phyloP scores from a whole-genome alignment of 1,139 yeast genomes.

The Nakaseomyces nivariensis region DNA sequence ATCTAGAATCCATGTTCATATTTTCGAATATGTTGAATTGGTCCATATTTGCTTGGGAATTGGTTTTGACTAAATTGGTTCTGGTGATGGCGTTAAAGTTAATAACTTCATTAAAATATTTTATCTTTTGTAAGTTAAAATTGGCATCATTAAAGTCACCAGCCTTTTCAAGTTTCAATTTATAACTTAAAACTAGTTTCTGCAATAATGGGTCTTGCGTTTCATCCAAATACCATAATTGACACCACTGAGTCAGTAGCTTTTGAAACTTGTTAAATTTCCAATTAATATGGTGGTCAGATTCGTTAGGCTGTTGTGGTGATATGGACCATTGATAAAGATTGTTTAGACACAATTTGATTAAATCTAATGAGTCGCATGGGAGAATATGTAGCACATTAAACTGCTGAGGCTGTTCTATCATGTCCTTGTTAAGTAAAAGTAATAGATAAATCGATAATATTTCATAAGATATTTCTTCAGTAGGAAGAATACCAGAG shows the following conservation, averaged over 20 bases:
- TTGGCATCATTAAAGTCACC: constrained; percentile 1
- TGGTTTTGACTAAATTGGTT: constrained; percentile 9
- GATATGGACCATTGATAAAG: constrained; percentile 14
- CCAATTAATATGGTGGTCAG: constrained; percentile 14
- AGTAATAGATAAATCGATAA: constrained; percentile 23
- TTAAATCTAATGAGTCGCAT: constrained; percentile 19
- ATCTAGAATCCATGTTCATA: constrained; percentile 2
- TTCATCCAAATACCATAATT: constrained; percentile 18
- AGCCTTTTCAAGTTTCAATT: constrained; percentile 4
- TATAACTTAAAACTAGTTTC: constrained; percentile 10
- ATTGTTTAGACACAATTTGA: constrained; percentile 18
- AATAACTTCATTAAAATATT: background rate
- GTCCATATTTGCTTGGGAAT: constrained; percentile 21
- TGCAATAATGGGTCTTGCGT: constrained; percentile 8
- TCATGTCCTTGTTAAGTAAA: constrained; percentile 11
- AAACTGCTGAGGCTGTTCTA: constrained; percentile 20
- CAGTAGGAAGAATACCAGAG: constrained; percentile 5
- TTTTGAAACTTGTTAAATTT: constrained; percentile 17
- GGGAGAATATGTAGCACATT: constrained; percentile 23
- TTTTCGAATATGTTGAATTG: constrained; percentile 22
- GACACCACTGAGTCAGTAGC: constrained; percentile 23
- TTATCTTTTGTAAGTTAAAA: constrained; percentile 1
- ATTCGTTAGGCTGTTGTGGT: constrained; percentile 8
- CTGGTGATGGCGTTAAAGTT: constrained; percentile 3
- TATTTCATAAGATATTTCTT: constrained; percentile 23